A percentile compares a stretch with the other conserved stretches of the same genome.
These are phyloP conservation scores for Sporothrix globosa DNA, from an alignment of 2,329 filamentous ascomycete genomes.

Conservation along the genomic window DNA sequence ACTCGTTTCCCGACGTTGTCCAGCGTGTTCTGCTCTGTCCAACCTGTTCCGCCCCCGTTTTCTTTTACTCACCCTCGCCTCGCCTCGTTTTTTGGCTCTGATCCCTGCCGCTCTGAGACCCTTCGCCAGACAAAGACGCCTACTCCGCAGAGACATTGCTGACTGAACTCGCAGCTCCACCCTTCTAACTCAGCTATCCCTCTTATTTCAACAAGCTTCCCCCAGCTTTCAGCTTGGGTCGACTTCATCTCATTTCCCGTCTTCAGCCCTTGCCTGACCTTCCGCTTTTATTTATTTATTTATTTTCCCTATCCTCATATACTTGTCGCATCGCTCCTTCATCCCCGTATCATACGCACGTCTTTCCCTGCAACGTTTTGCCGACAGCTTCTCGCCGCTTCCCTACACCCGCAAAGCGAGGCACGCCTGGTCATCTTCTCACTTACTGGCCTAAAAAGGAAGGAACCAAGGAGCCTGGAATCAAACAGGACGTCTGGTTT, in stretches of 20 bases:
- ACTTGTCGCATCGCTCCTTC: not conserved
- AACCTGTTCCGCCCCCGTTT: not conserved
- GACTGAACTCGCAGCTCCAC: slow-evolving; percentile 21
- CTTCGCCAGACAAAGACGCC: slow-evolving; percentile 21
- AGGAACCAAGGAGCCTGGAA: not conserved
- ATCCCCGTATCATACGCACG: not conserved
- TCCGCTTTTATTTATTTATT: not conserved
- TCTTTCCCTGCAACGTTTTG: not conserved
- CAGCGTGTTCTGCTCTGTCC: not conserved
- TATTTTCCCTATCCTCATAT: not conserved
- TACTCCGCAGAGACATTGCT: slow-evolving; percentile 18
- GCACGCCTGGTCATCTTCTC: slow-evolving; percentile 13
- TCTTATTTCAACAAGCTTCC: slow-evolving; percentile 20
- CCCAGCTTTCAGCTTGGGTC: slow-evolving; percentile 19
- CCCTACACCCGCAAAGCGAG: not conserved
- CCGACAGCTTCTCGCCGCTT: not conserved
- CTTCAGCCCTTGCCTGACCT: slow-evolving; percentile 17
- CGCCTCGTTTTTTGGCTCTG: slow-evolving; percentile 23
- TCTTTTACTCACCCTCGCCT: slow-evolving; percentile 1
- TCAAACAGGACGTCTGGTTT: not conserved
- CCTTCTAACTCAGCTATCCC: slow-evolving; percentile 1
- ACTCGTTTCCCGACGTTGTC: slow-evolving; percentile 9
- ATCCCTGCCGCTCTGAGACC: slow-evolving; percentile 2
- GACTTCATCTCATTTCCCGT: slow-evolving; percentile 14
- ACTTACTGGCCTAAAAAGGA: slow-evolving; percentile 9